Evolutionary conservation across 441 rosid genomes (phyloP).

Genomic region (Dalechampia spathulata): DNA sequence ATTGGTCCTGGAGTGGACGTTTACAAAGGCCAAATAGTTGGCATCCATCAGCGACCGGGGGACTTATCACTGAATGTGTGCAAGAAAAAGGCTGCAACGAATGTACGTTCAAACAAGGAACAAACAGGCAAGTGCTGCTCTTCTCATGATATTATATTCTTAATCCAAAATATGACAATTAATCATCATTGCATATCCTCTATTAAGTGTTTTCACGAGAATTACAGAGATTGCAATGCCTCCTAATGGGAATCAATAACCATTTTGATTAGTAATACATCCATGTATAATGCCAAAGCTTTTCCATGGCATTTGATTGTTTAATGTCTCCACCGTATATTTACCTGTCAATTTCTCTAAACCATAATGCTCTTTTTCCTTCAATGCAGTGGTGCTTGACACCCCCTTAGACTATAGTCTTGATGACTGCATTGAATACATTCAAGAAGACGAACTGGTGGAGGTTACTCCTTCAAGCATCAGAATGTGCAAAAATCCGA

Average conservation of each 20-base stretch:
- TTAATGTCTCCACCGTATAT: background rate
- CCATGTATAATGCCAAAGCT: background rate
- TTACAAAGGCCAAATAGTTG: constrained; percentile 88
- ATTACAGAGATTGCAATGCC: no score
- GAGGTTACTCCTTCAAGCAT: constrained; percentile 79
- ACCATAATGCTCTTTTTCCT: constrained; percentile 2
- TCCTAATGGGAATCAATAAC: background rate
- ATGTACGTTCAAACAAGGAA: constrained; percentile 86
- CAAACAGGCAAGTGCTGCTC: constrained; percentile 46
- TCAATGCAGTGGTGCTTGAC: constrained; percentile 74
- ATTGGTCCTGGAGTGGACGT: constrained; percentile 73
- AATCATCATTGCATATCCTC: no score
- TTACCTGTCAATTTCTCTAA: background rate
- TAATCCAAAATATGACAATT: background rate
- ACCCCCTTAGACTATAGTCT: constrained; percentile 77
- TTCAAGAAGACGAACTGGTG: constrained; percentile 94
- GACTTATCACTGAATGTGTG: constrained; percentile 85
- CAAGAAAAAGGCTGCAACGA: constrained; percentile 97
- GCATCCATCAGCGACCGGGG: constrained; percentile 92
- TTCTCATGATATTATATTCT: background rate
- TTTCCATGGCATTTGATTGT: background rate
- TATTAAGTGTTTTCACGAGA: no score
- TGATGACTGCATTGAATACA: constrained; percentile 94
- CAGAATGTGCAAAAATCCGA: constrained; percentile 87
- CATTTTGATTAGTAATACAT: background rate